phyloP scores from a whole-genome alignment of 768 basidiomycete genomes.

The Butyriboletus loyo region DNA sequence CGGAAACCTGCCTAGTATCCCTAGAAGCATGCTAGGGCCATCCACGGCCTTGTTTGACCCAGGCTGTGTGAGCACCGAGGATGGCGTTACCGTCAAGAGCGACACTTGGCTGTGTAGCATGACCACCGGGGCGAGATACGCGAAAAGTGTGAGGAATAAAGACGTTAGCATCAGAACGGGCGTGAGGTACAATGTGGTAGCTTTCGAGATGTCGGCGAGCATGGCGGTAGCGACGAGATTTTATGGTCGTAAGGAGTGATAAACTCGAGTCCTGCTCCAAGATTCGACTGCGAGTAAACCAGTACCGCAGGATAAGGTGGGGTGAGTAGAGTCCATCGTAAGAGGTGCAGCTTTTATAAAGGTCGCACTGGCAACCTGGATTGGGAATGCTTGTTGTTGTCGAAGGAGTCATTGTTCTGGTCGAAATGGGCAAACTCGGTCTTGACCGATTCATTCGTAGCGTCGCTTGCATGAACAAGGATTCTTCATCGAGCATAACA shows the following conservation, averaged over 20 bases:
- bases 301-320: conserved; percentile 15
- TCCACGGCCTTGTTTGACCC: conserved; percentile 41
- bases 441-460: background rate
- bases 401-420: conserved; percentile 16
- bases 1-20: conserved; percentile 54
- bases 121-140: conserved; percentile 63
- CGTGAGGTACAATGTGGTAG: conserved; percentile 62
- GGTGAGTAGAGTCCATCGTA: background rate
- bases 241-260: background rate
- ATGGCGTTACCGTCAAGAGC: conserved; percentile 62
- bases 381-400: conserved; percentile 17
- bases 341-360: conserved; percentile 16
- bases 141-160: conserved; percentile 61
- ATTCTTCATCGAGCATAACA: too few species aligned
- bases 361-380: background rate
- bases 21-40: conserved; percentile 67
- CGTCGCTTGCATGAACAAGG: conserved; percentile 5
- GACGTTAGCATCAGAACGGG: conserved; percentile 65
- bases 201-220: conserved; percentile 71
- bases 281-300: conserved; percentile 17
- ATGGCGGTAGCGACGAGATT: conserved; percentile 34
- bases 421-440: background rate
- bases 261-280: conserved; percentile 23
- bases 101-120: conserved; percentile 61
- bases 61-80: conserved; percentile 39